Percentiles rank a stretch among this genome's conserved stretches.
These are phyloP conservation scores for Lophiostoma macrostomum DNA, from an alignment of 495 filamentous ascomycete genomes.

Conservation along the genomic window DNA sequence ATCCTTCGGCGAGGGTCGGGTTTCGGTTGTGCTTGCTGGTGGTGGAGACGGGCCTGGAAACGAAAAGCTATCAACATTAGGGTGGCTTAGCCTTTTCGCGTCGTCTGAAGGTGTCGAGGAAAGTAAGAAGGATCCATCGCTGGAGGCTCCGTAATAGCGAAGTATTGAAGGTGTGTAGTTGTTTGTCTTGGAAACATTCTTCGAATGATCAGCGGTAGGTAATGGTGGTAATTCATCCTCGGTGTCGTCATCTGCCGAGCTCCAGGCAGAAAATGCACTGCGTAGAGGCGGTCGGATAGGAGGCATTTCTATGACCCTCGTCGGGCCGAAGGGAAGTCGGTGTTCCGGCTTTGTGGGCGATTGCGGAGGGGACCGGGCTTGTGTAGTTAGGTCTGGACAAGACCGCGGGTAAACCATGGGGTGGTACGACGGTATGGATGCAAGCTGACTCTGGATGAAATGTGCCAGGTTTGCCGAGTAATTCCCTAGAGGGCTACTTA, in stretches of 20 bases:
- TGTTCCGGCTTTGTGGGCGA: conserved; percentile 6
- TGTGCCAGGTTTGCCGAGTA: conserved; percentile 26
- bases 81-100: conserved; percentile 1
- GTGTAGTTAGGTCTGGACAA: conserved; percentile 17
- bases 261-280: conserved; percentile 29
- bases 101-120: conserved; percentile 13
- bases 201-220: neutral
- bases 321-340: neutral
- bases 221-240: conserved; percentile 14
- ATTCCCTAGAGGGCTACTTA: conserved; percentile 8
- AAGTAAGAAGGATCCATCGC: conserved; percentile 15
- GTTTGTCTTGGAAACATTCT: conserved; percentile 2
- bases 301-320: conserved; percentile 14
- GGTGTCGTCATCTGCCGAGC: conserved; percentile 26
- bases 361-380: conserved; percentile 8
- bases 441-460: conserved; percentile 22
- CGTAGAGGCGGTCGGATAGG: conserved; percentile 20
- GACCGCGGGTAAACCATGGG: conserved; percentile 5
- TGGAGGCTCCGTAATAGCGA: conserved; percentile 14
- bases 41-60: conserved; percentile 7
- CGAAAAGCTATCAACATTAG: neutral
- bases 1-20: neutral
- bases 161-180: conserved; percentile 19
- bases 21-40: neutral
- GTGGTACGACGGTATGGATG: conserved; percentile 19